phyloP scores from a whole-genome alignment of 768 basidiomycete species.

The Hebeloma cylindrosporum region DNA sequence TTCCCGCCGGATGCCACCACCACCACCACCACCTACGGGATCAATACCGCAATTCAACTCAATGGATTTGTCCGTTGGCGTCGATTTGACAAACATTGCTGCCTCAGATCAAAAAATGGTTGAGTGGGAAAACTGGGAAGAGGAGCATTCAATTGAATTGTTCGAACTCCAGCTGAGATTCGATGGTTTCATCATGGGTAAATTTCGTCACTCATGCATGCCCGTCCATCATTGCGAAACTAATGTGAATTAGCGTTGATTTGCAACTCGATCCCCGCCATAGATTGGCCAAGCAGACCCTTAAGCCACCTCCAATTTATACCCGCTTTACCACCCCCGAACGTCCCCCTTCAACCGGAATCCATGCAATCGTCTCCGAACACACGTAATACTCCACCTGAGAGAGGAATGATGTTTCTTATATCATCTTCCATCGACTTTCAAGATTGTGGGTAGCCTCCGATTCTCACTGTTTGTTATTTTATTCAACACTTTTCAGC shows the following conservation, averaged over 20 bases:
- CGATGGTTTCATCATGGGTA: constrained; percentile 45
- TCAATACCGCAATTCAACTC: constrained; percentile 32
- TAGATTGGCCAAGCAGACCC: constrained; percentile 10
- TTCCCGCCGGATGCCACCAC: constrained; percentile 50
- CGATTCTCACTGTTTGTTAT: neutral
- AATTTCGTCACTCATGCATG: neutral
- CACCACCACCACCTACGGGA: constrained; percentile 23
- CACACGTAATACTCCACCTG: constrained; percentile 19
- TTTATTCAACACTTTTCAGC: constrained; percentile 2
- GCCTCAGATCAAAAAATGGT: constrained; percentile 28
- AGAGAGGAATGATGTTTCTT: constrained; percentile 42
- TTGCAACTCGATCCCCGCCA: constrained; percentile 6
- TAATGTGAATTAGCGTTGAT: constrained; percentile 7
- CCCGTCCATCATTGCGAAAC: neutral
- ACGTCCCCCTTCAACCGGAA: constrained; percentile 24
- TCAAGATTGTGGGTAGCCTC: constrained; percentile 50
- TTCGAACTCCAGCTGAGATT: constrained; percentile 56
- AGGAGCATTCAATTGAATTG: constrained; percentile 61
- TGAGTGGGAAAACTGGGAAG: constrained; percentile 58
- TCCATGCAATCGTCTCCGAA: constrained; percentile 13
- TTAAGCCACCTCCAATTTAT: constrained; percentile 44
- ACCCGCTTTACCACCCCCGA: constrained; percentile 33
- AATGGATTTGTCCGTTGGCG: constrained; percentile 43
- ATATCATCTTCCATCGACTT: constrained; percentile 58
- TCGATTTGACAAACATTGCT: constrained; percentile 29